phyloP scores from a whole-genome alignment of 495 filamentous ascomycete species.

The Hyaloscypha finlandica region DNA sequence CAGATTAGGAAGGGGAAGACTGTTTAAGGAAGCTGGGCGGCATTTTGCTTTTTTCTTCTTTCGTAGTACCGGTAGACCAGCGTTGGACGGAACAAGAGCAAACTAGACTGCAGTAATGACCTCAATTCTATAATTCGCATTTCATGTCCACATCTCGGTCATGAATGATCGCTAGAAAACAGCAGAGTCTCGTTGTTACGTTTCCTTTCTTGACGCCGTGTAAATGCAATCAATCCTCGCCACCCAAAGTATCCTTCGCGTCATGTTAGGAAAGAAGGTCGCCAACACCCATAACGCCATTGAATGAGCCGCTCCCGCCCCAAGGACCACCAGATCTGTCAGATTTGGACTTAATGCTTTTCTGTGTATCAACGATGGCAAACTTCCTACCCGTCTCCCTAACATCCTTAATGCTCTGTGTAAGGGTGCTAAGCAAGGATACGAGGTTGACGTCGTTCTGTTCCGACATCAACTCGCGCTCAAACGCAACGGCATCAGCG shows the following conservation, averaged over 20 bases:
- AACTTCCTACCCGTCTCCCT: conserved; percentile 74
- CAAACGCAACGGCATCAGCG: conserved; percentile 51
- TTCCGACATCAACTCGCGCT: conserved; percentile 63
- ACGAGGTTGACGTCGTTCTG: conserved; percentile 78
- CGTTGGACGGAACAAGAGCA: not conserved
- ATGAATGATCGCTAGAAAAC: conserved; percentile 20
- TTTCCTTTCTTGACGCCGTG: conserved; percentile 16
- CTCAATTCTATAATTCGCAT: conserved; percentile 9
- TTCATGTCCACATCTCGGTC: conserved; percentile 9
- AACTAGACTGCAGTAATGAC: conserved; percentile 2
- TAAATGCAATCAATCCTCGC: conserved; percentile 19
- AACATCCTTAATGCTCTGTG: conserved; percentile 64
- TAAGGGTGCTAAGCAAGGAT: conserved; percentile 66
- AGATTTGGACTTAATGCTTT: conserved; percentile 20
- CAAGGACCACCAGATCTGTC: not conserved
- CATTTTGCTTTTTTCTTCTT: conserved; percentile 22
- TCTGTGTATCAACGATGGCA: conserved; percentile 57
- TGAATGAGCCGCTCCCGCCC: conserved; percentile 1
- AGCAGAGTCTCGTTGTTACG: conserved; percentile 11
- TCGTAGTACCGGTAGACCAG: conserved; percentile 11
- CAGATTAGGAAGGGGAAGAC: conserved; percentile 18
- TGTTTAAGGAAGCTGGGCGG: conserved; percentile 8
- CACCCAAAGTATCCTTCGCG: not conserved
- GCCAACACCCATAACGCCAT: conserved; percentile 24
- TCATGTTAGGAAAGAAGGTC: conserved; percentile 19